A percentile compares a stretch with the other conserved stretches of the same genome.
Evolutionary conservation across 345 rosid species (phyloP).

Genomic region (Toxicodendron radicans): DNA sequence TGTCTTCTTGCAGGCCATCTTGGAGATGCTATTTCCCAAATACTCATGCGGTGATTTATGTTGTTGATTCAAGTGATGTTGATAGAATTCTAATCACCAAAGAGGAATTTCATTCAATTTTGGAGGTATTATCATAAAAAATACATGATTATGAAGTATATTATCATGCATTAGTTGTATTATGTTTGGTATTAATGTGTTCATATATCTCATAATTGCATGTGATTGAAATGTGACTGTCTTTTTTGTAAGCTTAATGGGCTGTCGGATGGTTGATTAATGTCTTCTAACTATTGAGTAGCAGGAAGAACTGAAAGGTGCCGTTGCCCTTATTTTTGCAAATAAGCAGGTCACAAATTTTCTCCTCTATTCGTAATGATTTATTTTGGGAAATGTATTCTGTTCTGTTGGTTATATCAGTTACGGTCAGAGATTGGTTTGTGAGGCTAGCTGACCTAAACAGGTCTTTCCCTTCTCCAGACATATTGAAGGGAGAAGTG

Average conservation of each 20-base stretch:
- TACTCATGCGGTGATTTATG: constrained; percentile 73
- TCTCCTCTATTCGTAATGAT: background rate
- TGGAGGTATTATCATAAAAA: constrained; percentile 48
- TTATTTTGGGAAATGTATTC: background rate
- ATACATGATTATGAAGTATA: background rate
- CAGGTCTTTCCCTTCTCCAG: background rate
- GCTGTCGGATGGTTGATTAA: background rate
- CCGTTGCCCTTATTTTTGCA: constrained; percentile 63
- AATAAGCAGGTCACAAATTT: constrained; percentile 53
- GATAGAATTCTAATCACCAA: constrained; percentile 70
- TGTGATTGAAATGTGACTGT: background rate
- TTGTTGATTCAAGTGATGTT: constrained; percentile 77
- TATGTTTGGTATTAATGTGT: background rate
- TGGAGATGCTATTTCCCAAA: constrained; percentile 89
- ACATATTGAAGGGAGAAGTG: background rate
- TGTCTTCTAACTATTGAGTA: constrained; percentile 19
- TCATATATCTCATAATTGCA: background rate
- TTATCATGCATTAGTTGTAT: no score
- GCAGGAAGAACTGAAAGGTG: constrained; percentile 74
- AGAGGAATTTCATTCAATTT: constrained; percentile 81
- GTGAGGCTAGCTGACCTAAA: background rate
- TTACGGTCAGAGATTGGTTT: background rate
- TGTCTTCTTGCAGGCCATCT: constrained; percentile 54
- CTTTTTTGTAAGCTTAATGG: background rate
- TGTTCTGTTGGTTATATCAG: background rate